Base-by-base conservation (phyloP, 2,329 filamentous ascomycete species). In the Didymella segeticola region DNA sequence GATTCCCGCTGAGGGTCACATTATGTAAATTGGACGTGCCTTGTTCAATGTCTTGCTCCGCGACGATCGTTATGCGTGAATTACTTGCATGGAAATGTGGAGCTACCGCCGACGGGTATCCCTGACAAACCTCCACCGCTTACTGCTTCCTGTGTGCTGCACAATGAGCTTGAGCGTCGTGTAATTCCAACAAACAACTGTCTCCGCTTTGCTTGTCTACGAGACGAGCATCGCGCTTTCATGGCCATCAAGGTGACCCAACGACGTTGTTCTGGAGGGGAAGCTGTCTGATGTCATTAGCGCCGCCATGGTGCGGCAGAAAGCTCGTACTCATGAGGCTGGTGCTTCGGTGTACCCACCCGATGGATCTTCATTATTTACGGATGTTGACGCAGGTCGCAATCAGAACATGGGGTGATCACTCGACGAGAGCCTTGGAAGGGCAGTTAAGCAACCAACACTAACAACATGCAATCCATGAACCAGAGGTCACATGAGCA, bases 311-410 rank as follows among this genome's bases (percentile, higher is more conserved):
- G 19, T 37, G 38, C 43, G 50, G 43, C 50, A 38, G 23, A 43
- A 22, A 43, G 23, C 33, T 53, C 43, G 51, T 53, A 53, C 47
- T 43, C 14, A 31, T 14, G 20, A 36, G 27, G 42, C 29, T 46
- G 42, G 42, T 29, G 38, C 39, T 34, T 43, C 39, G 26, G 38
- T 36, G 20, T 17, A 29, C 38, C 43, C 20, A 29, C 33, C 38
- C 38, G 33, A 27, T 26, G 12, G 25, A 31, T 27, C n/a, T 43
- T 39, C 50, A 53, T 27, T 48, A 27, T 31, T 19, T 23, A 33
- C 22, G 33, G 51, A 31, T 19, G 23, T 50, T 43, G 38, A 50
- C 38, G 31, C n/a, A n/a, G n/a, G n/a, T n/a, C n/a, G n/a, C n/a
- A n/a, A n/a, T n/a, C n/a, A n/a, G n/a, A n/a, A n/a, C n/a, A n/a